Percentiles rank a stretch among this genome's conserved stretches.
These are phyloP conservation scores for Alloteropsis angusta DNA, from an alignment of 202 grass and related monocot genomes.

Conservation along the genomic window DNA sequence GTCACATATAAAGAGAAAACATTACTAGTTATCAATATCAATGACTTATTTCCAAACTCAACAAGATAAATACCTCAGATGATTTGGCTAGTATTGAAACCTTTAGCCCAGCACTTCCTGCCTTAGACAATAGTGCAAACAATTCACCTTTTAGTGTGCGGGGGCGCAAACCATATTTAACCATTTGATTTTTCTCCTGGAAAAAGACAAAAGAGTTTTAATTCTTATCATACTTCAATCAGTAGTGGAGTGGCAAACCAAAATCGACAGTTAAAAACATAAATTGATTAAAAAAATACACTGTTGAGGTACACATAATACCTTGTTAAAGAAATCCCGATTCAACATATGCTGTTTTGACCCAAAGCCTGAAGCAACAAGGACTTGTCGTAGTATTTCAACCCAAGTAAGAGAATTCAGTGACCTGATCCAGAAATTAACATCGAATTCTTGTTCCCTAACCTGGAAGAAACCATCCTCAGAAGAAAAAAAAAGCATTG, in stretches of 20 bases:
- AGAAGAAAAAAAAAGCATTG: not conserved
- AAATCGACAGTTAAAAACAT: constrained; percentile 1
- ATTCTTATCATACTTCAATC: constrained; percentile 21
- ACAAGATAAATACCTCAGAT: constrained; percentile 51
- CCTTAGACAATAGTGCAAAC: constrained; percentile 76
- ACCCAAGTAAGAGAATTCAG: constrained; percentile 96
- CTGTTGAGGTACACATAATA: constrained; percentile 15
- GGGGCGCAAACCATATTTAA: constrained; percentile 75
- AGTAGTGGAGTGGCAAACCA: not conserved
- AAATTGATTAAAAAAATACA: constrained; percentile 20
- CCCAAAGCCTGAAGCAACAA: constrained; percentile 89
- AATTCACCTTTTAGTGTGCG: constrained; percentile 85
- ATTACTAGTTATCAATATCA: constrained; percentile 1
- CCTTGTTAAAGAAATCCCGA: constrained; percentile 73
- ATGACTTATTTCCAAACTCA: constrained; percentile 3
- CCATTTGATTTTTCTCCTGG: constrained; percentile 92
- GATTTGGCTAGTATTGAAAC: constrained; percentile 66
- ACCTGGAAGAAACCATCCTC: constrained; percentile 52
- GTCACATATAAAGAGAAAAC: constrained; percentile 6
- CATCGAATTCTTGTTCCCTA: constrained; percentile 84
- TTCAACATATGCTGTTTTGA: constrained; percentile 53
- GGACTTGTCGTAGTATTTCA: constrained; percentile 90
- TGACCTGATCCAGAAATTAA: constrained; percentile 60
- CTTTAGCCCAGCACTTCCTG: constrained; percentile 72
- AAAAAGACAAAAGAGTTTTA: constrained; percentile 18